phyloP scores from a whole-genome alignment of 2,329 filamentous ascomycete species.

The Monosporascus sp. region DNA sequence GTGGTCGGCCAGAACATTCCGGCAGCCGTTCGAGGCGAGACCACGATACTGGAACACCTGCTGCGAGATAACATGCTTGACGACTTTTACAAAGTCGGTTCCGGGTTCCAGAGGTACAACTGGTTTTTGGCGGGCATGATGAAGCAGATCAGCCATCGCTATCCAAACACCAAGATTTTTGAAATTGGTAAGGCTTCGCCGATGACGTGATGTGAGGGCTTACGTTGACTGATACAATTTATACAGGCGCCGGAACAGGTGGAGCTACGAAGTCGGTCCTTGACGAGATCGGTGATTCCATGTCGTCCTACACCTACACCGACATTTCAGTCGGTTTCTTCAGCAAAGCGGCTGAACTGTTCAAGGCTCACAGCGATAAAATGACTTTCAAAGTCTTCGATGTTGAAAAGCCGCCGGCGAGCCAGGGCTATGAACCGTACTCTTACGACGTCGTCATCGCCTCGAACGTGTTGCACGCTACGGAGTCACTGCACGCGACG shows the following conservation, averaged over 20 bases:
- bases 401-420: slow-evolving; percentile 18
- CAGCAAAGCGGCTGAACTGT: slow-evolving; percentile 25
- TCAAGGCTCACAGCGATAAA: slow-evolving; percentile 18
- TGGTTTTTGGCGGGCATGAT: slow-evolving; percentile 18
- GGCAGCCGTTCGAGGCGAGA: slow-evolving; percentile 27
- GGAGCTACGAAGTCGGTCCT: too few species aligned
- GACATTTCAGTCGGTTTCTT: slow-evolving; percentile 40
- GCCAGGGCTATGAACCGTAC: slow-evolving; percentile 25
- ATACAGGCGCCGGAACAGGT: too few species aligned
- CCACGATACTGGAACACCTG: slow-evolving; percentile 33
- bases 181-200: too few species aligned
- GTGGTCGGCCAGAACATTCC: slow-evolving; percentile 30
- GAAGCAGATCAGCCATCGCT: slow-evolving; percentile 32
- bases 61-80: slow-evolving; percentile 29
- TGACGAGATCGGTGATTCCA: too few species aligned
- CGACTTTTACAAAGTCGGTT: slow-evolving; percentile 26
- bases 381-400: slow-evolving; percentile 28
- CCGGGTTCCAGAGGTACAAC: slow-evolving; percentile 13
- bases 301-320: slow-evolving; percentile 43
- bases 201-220: too few species aligned
- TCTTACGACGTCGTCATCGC: slow-evolving; percentile 27
- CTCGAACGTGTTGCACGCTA: slow-evolving; percentile 24
- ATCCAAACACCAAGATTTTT: slow-evolving; percentile 38
- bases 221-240: too few species aligned
- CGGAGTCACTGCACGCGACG: slow-evolving; percentile 10